Evolutionary conservation across 2,329 filamentous ascomycete species (phyloP), one percentile per base, ranked within the genome.

Genomic region (Neurospora sp.): DNA sequence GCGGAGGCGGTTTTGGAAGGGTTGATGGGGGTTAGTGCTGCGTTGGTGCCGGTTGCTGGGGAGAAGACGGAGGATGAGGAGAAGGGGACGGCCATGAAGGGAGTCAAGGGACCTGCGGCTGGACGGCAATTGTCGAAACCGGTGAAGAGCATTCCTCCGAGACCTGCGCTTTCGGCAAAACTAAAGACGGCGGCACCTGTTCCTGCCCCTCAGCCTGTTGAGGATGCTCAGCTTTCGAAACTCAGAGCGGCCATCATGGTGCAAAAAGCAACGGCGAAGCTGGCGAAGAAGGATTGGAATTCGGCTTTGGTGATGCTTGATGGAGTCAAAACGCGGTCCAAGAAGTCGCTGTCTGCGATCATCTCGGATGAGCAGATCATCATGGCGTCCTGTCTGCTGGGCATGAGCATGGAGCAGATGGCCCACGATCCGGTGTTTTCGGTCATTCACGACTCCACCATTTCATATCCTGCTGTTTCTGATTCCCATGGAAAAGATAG

Each of bases 401-500:
- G 88, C 17, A 86, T 91, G 78, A 91, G 90, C 72, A 84, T 91
- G 75, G 87, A 90, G 66, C 86, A 90, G 76, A 92, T 97, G 83
- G 86, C 89, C 13, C 86, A 87, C 4, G 92, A 97, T 79, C 90
- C 94, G 2, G 91, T 96, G 3, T 96, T 95, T 78, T 96, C 93
- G 19, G 91, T 95, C 10, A 86, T 98, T 17, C 92, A 95, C 66
- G 96, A 99, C 76, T 97, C 96, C 0, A 97, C 93, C 0, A 89
- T 97, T 36, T 96, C 93, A 0, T 91, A 95, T 71, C 93, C 94
- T 1, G 89, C 92, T 0, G 83, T 95, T 43, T 81, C 82, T 33
- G 77, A 80, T 72, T 70, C 76, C 17, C 52, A 62, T 17, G 52
- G 8, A 62, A 62, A 62, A 23, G 28, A 62, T 62, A 62, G 52